A percentile compares a stretch with the other conserved stretches of the same genome.
Evolutionary conservation across 495 filamentous ascomycete species (phyloP).

Genomic region (Friedmanniomyces simplex): DNA sequence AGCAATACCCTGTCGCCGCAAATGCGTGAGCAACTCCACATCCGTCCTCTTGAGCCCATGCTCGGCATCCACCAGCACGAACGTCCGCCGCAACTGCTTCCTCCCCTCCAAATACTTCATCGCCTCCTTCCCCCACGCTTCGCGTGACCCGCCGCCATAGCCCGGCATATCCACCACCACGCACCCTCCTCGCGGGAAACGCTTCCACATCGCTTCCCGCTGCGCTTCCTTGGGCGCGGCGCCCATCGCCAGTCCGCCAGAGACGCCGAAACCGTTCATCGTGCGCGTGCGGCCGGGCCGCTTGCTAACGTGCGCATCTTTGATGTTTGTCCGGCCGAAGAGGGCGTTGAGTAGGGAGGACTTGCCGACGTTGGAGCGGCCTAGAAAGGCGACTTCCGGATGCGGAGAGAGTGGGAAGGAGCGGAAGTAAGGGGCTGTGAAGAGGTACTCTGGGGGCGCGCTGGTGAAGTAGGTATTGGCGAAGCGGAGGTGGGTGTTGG

Average conservation of each 20-base stretch:
- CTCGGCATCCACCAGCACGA: conserved; percentile 69
- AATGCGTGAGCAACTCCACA: conserved; percentile 49
- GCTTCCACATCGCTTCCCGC: conserved; percentile 26
- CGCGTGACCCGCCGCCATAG: conserved; percentile 67
- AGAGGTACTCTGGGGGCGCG: conserved; percentile 54
- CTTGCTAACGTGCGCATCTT: conserved; percentile 53
- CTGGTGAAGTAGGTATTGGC: conserved; percentile 55
- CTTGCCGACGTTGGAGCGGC: conserved; percentile 89
- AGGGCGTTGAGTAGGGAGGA: conserved; percentile 79
- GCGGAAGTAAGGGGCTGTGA: conserved; percentile 61
- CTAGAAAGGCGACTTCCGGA: conserved; percentile 66
- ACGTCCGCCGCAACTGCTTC: conserved; percentile 67
- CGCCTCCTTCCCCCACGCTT: conserved; percentile 78
- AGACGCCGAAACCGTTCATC: conserved; percentile 80
- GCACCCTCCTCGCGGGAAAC: conserved; percentile 39
- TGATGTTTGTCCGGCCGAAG: conserved; percentile 39
- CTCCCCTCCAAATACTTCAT: conserved; percentile 68
- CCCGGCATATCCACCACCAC: conserved; percentile 85
- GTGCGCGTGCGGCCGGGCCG: conserved; percentile 67
- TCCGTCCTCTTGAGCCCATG: conserved; percentile 75
- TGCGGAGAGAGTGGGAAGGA: conserved; percentile 38
- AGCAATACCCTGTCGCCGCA: conserved; percentile 52
- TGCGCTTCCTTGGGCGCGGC: conserved; percentile 25
- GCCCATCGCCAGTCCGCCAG: conserved; percentile 31
- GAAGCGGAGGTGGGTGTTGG: conserved; percentile 40